Percentiles rank a stretch among this genome's conserved stretches.
These are phyloP conservation scores for Tulasnella sp. DNA, from an alignment of 768 basidiomycete genomes.

Conservation along the genomic window DNA sequence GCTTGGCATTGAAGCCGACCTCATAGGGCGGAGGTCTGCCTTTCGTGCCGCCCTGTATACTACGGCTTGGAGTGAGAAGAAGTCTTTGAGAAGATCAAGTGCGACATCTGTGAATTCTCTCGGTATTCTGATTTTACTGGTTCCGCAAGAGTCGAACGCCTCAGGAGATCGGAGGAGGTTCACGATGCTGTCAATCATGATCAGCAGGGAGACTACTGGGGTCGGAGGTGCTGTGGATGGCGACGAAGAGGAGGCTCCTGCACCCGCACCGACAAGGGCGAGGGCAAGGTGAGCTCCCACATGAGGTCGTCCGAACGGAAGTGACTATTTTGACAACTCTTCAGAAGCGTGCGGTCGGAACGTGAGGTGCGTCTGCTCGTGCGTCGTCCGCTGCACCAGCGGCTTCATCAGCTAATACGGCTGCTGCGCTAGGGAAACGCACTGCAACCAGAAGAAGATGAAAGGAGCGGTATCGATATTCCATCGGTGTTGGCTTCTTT, in stretches of 20 bases:
- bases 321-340: neutral
- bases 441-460: slow-evolving; percentile 30
- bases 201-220: slow-evolving; percentile 69
- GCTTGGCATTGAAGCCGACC: too few species aligned
- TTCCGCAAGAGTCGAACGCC: slow-evolving; percentile 93
- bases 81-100: slow-evolving; percentile 91
- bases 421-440: slow-evolving; percentile 13
- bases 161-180: slow-evolving; percentile 85
- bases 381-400: slow-evolving; percentile 5
- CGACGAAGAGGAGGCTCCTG: slow-evolving; percentile 47
- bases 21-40: too few species aligned
- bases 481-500: too few species aligned
- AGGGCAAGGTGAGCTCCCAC: slow-evolving; percentile 29
- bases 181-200: slow-evolving; percentile 80
- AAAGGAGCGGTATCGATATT: neutral
- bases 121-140: slow-evolving; percentile 97
- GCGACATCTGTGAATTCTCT: slow-evolving; percentile 94
- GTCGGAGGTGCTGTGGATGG: slow-evolving; percentile 57
- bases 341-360: slow-evolving; percentile 22
- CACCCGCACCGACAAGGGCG: slow-evolving; percentile 27
- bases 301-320: neutral
- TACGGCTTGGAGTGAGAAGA: slow-evolving; percentile 88
- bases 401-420: neutral
- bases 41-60: slow-evolving; percentile 82
- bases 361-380: slow-evolving; percentile 28